Base-by-base conservation (phyloP, 768 basidiomycete genomes). In the Lyophyllum semitale region DNA sequence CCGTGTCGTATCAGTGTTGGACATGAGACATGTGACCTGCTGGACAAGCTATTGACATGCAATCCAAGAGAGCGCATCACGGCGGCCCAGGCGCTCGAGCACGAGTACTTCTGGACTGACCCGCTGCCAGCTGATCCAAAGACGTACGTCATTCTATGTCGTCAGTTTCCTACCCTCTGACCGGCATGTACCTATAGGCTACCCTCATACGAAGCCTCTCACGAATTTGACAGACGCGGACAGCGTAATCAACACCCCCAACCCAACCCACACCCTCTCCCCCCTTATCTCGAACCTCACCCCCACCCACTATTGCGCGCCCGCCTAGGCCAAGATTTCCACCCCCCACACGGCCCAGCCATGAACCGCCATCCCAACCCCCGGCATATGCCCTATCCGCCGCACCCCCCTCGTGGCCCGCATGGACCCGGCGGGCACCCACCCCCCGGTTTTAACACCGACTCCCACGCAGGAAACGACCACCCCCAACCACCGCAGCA, bases 51-150 rank as follows among this genome's bases (percentile, higher is more conserved):
- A 32, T 74, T 98, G 25, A 84, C 78, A 0, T 88, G 93, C 62
- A 91, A 98, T 67, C 96, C 96, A 2, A 78, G 79, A 57, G 83
- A 89, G 53, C 82, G 96, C 18, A 81, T 94, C 37, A 94, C 95
- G 1, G 96, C 96, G 8, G 71, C 82, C 2, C 81, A 93, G 54
- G 95, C 95, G 0, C 79, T 98, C 49, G 89, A 95, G 62, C 94
- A 98, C 66, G 87, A 91, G 18, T 98, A 94, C 75, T 97, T 98
- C 70, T 97, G 93, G 92, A 87, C 86, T 0, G 87, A 91, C 59
- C 95, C 96, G 0, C 63, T 93, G 33, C 91, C 95, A 32, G 90
- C 90, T 20, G 89, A 92, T 72, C 91, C 90, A 1, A 89, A 87
- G 69, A 82, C 83, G 91, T 91, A 63, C 54, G 84, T 74, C 8